Base-by-base conservation (phyloP, 495 filamentous ascomycete species). In the Astrocystis sublimbata region DNA sequence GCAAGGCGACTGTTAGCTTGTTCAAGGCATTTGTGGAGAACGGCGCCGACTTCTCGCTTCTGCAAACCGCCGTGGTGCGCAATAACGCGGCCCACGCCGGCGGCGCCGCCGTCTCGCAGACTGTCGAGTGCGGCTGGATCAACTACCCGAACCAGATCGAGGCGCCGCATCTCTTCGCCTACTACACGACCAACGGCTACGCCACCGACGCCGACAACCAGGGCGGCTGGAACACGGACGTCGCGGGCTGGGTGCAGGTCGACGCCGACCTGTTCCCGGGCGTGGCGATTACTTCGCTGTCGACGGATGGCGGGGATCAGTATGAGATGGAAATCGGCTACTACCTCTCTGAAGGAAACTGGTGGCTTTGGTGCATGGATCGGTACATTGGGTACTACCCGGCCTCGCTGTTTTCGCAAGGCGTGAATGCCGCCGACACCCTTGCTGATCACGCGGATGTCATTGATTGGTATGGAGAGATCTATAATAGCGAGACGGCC, bases 41-140 rank as follows among this genome's bases (percentile, higher is more conserved):
- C 60, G 15, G 10, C 40, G 52, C 40, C 15, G 69, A 72, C 47
- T 72, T 70, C 62, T 72, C 69, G 8, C 58, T 72, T 6, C 62
- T 72, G n/a, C 69, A 72, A 56, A 66, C 62, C 1, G 67, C 69
- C 15, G 63, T 72, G 8, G 66, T 61, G 52, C 40, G 53, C 6
- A 26, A 23, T 40, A 40, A 28, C 43, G 56, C 56, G 9, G 31
- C 31, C 12, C 43, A 59, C 12, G 56, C 56, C 3, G 43, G 43
- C 13, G 19, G 19, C 15, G 52, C 21, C 3, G 21, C 30, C 28
- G 30, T 42, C 13, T 23, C 54, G 13, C 69, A 72, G 64, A 72
- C 69, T 13, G 55, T 72, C n/a, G 69, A 72, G 31, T 67, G 65
- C 17, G 69, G 69, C 3, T 72, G 69, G 69, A 69, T 70, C 24